Base-by-base conservation (phyloP, 2,329 filamentous ascomycete genomes). In the Aspergillus amoenus region DNA sequence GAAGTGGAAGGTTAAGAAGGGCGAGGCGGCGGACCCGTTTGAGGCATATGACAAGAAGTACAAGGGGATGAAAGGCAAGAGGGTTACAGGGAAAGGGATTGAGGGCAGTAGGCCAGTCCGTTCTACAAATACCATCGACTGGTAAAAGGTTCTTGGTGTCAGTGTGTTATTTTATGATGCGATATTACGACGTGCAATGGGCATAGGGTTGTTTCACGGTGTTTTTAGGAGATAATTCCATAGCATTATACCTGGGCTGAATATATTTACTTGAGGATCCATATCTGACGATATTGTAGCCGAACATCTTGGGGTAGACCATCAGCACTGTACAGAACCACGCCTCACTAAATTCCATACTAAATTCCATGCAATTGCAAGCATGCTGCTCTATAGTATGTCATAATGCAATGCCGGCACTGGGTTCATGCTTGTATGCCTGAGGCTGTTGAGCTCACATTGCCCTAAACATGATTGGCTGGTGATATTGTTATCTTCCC, bases 1-100 rank as follows among this genome's bases (percentile, higher is more conserved):
- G 66, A 88, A 84, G 75, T 96, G 90, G 85, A 89, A 84, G 76
- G 86, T 96, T 17, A 88, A 82, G 76, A 88, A 88, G 73, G 88
- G 82, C 2, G 91, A 94, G 73, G 80, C 76, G 15, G 68, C 68
- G 7, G 78, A 81, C 70, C 82, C 82, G 15, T 86, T 85, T 69
- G 79, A 78, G 48, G 79, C 76, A 53, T 65, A 86, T 52, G 84
- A 87, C 66, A 78, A 78, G 73, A 84, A 79, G 67, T 71, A 85
- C 57, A 81, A 81, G 68, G 76, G 76, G 22, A 72, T 81, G 66
- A 83, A 83, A 68, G 83, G 83, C 0, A 75, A 81, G 64, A 85
- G 84, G 70, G 61, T 69, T 4, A 60, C 66, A 4, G 64, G 66
- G 40, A 66, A 68, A 7, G 61, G 65, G 4, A 48, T 53, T 9